phyloP scores from a whole-genome alignment of 2,329 filamentous ascomycete genomes.

The Mariannaea sp. region DNA sequence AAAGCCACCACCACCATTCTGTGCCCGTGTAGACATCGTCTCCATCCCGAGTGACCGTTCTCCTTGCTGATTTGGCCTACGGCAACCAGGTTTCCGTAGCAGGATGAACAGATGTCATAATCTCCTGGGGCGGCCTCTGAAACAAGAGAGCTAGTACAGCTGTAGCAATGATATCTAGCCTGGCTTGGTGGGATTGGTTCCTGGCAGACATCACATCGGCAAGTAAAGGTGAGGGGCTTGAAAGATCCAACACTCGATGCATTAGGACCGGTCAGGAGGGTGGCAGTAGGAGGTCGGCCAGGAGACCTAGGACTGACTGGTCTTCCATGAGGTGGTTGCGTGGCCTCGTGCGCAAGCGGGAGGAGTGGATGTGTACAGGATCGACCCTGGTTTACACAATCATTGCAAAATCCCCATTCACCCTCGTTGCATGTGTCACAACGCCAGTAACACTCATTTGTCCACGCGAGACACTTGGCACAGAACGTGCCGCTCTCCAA shows the following conservation, averaged over 20 bases:
- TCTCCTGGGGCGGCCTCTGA: constrained; percentile 65
- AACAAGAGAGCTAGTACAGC: constrained; percentile 63
- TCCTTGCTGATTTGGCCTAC: constrained; percentile 70
- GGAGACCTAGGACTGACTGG: constrained; percentile 50
- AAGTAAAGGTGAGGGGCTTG: constrained; percentile 72
- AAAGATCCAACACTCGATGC: constrained; percentile 59
- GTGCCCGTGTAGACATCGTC: constrained; percentile 78
- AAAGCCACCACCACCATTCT: constrained; percentile 84
- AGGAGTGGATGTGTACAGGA: constrained; percentile 83
- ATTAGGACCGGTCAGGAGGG: constrained; percentile 53
- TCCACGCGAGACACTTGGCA: constrained; percentile 70
- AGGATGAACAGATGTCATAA: constrained; percentile 82
- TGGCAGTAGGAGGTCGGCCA: constrained; percentile 53
- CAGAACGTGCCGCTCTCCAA: constrained; percentile 86
- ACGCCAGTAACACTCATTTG: constrained; percentile 88
- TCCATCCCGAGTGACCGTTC: constrained; percentile 82
- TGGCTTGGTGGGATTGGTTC: constrained; percentile 71
- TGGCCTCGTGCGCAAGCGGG: constrained; percentile 68
- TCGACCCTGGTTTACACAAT: constrained; percentile 80
- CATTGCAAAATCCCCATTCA: constrained; percentile 92
- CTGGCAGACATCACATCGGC: constrained; percentile 78
- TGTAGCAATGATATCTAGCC: constrained; percentile 78
- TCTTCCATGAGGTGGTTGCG: constrained; percentile 41
- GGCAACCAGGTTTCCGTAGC: constrained; percentile 71
- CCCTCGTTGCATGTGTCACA: constrained; percentile 87